Percentiles rank a stretch among this genome's conserved stretches.
phyloP scores from a whole-genome alignment of 23 red algal genomes.

The Gracilaria caudata region DNA sequence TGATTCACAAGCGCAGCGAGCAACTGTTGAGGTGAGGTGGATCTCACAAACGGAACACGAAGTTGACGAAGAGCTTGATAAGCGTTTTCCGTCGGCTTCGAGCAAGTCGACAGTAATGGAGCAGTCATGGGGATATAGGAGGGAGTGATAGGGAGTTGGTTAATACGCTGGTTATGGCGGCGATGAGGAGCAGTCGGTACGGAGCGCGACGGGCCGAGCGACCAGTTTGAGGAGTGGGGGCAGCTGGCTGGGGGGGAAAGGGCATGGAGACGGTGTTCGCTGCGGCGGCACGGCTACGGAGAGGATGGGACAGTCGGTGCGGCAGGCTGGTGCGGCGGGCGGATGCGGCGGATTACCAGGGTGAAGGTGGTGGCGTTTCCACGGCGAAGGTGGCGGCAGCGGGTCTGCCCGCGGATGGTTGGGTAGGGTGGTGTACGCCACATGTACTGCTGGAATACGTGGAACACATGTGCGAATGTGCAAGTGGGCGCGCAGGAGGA shows the following conservation, averaged over 20 bases:
- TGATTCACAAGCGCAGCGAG: background rate
- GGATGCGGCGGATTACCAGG: too few species aligned
- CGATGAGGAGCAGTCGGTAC: conserved; percentile 14
- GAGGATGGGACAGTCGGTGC: background rate
- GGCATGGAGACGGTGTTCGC: background rate
- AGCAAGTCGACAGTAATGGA: background rate
- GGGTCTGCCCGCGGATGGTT: too few species aligned
- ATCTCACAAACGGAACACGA: background rate
- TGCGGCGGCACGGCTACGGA: background rate
- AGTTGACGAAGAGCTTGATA: background rate
- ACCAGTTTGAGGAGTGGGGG: background rate
- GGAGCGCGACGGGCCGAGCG: background rate
- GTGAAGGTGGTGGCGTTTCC: too few species aligned
- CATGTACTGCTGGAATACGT: too few species aligned
- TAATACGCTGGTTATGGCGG: conserved; percentile 40
- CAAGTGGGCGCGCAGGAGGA: too few species aligned
- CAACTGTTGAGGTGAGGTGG: background rate
- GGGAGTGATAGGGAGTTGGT: conserved; percentile 39
- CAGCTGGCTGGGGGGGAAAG: background rate
- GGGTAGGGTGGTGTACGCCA: too few species aligned
- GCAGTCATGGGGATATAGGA: conserved; percentile 25
- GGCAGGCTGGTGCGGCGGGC: background rate
- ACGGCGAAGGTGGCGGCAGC: too few species aligned
- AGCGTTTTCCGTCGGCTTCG: background rate
- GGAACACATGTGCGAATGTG: too few species aligned